Percentiles rank a stretch among this genome's conserved stretches.
Conservation (phyloP, 2,329 filamentous ascomycete genomes). For the Aureobasidium vineae region DNA sequence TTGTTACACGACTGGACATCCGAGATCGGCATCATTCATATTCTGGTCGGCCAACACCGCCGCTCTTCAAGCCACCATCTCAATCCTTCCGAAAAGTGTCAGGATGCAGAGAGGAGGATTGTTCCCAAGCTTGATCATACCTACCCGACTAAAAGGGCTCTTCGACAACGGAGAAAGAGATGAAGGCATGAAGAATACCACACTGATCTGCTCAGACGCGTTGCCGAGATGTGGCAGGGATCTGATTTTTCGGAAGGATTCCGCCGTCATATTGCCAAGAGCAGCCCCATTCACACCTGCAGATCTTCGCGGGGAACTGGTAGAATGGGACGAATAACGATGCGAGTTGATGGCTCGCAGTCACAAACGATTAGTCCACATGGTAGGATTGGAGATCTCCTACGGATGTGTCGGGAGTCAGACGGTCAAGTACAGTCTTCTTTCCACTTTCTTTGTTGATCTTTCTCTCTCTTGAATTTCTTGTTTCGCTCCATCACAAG, state of each 20-base stretch:
- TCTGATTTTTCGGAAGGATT: conserved; percentile 15
- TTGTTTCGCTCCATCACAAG: neutral
- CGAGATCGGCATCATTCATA: conserved; percentile 10
- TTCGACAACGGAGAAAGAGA: neutral
- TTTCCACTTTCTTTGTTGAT: conserved; percentile 7
- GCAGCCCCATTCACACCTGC: conserved; percentile 15
- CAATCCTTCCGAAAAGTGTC: conserved; percentile 10
- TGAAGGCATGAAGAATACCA: neutral
- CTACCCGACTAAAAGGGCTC: neutral
- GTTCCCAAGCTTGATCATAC: neutral
- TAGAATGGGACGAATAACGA: conserved; percentile 16
- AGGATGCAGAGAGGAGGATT: neutral
- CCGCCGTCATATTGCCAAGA: conserved; percentile 21
- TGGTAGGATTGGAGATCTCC: conserved; percentile 7
- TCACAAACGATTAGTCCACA: neutral
- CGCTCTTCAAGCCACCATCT: neutral
- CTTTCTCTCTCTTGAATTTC: neutral
- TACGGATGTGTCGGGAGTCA: conserved; percentile 6
- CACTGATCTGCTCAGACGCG: neutral
- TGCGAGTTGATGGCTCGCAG: conserved; percentile 11
- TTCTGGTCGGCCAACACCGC: conserved; percentile 3
- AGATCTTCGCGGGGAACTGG: conserved; percentile 19
- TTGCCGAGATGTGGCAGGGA: neutral
- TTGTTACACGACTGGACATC: conserved; percentile 7
- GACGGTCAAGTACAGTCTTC: conserved; percentile 14